Conservation (phyloP, 2,329 filamentous ascomycete genomes). For the Colletotrichum australisinense region DNA sequence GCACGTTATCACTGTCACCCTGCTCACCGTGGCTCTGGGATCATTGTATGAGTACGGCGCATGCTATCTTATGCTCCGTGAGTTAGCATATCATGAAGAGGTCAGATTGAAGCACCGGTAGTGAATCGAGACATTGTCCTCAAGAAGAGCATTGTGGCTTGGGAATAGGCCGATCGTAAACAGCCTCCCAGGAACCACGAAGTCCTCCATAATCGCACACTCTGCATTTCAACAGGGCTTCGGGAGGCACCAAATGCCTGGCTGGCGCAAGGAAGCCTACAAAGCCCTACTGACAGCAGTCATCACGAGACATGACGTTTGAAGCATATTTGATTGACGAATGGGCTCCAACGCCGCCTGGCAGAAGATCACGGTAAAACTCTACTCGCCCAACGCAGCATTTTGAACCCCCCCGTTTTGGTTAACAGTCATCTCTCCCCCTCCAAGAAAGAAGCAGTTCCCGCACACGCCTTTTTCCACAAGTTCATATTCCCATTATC, state of each 20-base stretch:
- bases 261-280: background rate
- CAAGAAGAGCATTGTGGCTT: background rate
- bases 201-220: background rate
- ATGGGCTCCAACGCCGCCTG: conserved; percentile 5
- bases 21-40: background rate
- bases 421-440: background rate
- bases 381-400: conserved; percentile 3
- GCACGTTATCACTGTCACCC: background rate
- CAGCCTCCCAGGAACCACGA: background rate
- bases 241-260: background rate
- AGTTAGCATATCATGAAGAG: background rate
- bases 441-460: background rate
- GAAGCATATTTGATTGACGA: conserved; percentile 5
- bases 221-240: background rate
- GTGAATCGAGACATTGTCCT: background rate
- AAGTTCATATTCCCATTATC: conserved; percentile 29
- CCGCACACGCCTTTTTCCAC: conserved; percentile 23
- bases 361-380: conserved; percentile 1
- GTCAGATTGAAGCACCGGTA: background rate
- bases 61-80: background rate
- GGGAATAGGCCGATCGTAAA: background rate
- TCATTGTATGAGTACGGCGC: background rate
- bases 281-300: background rate
- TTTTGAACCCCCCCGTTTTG: conserved; percentile 6
- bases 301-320: background rate